Percentiles rank a stretch among this genome's conserved stretches.
Conservation (phyloP, 192 early-diverging fungal genomes). For the Cetraspora pellucida region DNA sequence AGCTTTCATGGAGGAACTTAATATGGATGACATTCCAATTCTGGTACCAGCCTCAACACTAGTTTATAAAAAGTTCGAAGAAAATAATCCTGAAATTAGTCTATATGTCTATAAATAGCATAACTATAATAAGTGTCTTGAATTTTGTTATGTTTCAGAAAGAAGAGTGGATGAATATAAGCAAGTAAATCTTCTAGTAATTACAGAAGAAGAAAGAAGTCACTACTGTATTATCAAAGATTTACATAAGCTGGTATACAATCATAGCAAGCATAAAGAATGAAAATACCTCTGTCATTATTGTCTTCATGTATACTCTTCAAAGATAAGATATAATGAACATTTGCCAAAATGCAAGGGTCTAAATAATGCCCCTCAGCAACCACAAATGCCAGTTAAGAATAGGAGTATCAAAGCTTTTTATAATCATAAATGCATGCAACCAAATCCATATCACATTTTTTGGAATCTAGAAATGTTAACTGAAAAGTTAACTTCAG, state of each 20-base stretch:
- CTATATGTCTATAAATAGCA: slow-evolving; percentile 13
- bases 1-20: neutral
- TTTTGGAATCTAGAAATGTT: slow-evolving; percentile 11
- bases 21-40: slow-evolving; percentile 16
- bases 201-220: neutral
- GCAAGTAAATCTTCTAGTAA: neutral
- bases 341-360: neutral
- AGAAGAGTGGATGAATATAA: neutral
- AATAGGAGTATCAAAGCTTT: slow-evolving; percentile 2
- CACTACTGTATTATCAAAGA: slow-evolving; percentile 28
- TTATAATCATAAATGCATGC: slow-evolving; percentile 27
- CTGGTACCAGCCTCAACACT: slow-evolving; percentile 8
- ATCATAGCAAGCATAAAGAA: slow-evolving; percentile 25
- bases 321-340: neutral
- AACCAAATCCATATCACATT: slow-evolving; percentile 21
- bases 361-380: slow-evolving; percentile 1
- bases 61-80: slow-evolving; percentile 22
- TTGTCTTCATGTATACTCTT: slow-evolving; percentile 24
- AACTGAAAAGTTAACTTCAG: slow-evolving; percentile 17
- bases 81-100: slow-evolving; percentile 20
- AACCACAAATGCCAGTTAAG: neutral
- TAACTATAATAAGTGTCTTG: slow-evolving; percentile 26
- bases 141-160: slow-evolving; percentile 11
- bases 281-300: slow-evolving; percentile 16
- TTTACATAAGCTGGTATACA: slow-evolving; percentile 20